These are phyloP conservation scores for Aspergillus cavernicola DNA, from an alignment of 495 filamentous ascomycete genomes.

Conservation along the genomic window DNA sequence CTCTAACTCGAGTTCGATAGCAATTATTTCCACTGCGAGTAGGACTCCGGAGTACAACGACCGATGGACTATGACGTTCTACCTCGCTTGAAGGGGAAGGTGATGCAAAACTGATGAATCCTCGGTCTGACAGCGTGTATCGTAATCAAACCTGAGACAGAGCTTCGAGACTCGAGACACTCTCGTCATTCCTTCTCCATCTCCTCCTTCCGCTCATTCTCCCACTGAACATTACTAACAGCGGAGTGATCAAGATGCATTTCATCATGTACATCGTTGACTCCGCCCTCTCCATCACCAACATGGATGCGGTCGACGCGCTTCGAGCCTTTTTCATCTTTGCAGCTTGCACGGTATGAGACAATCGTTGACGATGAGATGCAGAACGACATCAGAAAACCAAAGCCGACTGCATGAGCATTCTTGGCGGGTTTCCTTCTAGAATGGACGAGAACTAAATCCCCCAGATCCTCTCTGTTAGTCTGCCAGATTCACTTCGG, in stretches of 20 bases:
- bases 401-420: neutral
- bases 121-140: neutral
- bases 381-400: neutral
- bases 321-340: constrained; percentile 44
- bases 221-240: no score
- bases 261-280: constrained; percentile 22
- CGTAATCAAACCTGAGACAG: constrained; percentile 4
- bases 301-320: constrained; percentile 41
- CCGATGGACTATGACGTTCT: neutral
- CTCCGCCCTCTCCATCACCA: constrained; percentile 22
- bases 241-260: constrained; percentile 16
- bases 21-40: no score
- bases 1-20: no score
- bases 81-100: neutral
- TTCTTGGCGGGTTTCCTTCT: constrained; percentile 6
- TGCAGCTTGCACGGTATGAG: constrained; percentile 46
- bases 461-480: constrained; percentile 51
- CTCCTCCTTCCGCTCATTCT: no score
- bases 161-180: neutral
- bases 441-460: constrained; percentile 21
- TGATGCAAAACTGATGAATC: neutral
- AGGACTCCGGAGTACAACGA: no score
- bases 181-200: neutral
- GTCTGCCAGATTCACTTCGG: constrained; percentile 46
- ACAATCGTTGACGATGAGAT: constrained; percentile 5